These are phyloP conservation scores for Sphaerulina populicola DNA, from an alignment of 2,329 filamentous ascomycete genomes.

Conservation along the genomic window DNA sequence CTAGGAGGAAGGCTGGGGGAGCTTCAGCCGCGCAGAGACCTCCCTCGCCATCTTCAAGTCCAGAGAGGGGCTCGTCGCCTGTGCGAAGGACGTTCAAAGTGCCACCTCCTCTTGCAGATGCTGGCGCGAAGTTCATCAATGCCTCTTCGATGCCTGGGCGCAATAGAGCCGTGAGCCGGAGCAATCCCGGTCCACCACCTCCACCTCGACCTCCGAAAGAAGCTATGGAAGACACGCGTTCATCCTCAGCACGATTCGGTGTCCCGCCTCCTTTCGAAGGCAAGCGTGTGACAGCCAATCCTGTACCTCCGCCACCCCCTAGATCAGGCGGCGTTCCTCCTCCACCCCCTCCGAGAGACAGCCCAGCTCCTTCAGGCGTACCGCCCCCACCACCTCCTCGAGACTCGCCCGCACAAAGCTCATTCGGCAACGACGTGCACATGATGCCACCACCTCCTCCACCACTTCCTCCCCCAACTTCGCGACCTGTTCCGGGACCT, in stretches of 20 bases:
- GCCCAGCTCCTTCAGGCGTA: slow-evolving; percentile 29
- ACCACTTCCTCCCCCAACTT: slow-evolving; percentile 28
- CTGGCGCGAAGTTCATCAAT: slow-evolving; percentile 53
- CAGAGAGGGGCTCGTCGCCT: slow-evolving; percentile 62
- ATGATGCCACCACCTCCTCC: slow-evolving; percentile 27
- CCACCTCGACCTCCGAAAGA: slow-evolving; percentile 44
- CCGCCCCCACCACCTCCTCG: slow-evolving; percentile 45
- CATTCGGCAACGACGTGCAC: slow-evolving; percentile 29
- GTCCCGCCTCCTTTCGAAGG: slow-evolving; percentile 75
- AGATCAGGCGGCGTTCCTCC: slow-evolving; percentile 48
- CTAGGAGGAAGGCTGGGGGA: slow-evolving; percentile 31
- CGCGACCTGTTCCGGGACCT: slow-evolving; percentile 29
- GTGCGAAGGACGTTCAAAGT: slow-evolving; percentile 67
- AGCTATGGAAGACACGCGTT: slow-evolving; percentile 47
- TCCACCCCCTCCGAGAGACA: slow-evolving; percentile 40
- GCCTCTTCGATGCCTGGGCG: slow-evolving; percentile 47
- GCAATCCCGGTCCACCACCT: slow-evolving; percentile 36
- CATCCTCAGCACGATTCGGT: slow-evolving; percentile 47
- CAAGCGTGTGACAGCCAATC: slow-evolving; percentile 50
- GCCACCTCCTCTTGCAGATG: slow-evolving; percentile 80
- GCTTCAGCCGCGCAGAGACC: slow-evolving; percentile 39
- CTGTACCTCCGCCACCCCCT: slow-evolving; percentile 51
- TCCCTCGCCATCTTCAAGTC: slow-evolving; percentile 49
- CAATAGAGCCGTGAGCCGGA: slow-evolving; percentile 37
- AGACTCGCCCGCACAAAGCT: slow-evolving; percentile 50